These are phyloP conservation scores for Earliella scabrosa DNA, from an alignment of 1,284 basidiomycete species.

Conservation along the genomic window DNA sequence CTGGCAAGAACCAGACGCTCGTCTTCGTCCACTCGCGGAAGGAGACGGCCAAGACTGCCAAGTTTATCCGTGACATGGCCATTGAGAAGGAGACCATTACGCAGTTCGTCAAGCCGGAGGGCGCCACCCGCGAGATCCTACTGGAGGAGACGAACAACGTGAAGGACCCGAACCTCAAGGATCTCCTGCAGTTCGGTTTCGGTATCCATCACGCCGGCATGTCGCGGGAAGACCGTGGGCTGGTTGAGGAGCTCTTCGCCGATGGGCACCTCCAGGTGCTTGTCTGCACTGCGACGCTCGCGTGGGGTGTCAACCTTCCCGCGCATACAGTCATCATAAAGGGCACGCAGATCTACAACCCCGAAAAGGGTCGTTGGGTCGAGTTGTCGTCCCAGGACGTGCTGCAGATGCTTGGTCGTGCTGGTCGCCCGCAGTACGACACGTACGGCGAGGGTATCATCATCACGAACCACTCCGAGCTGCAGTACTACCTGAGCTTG, in stretches of 20 bases:
- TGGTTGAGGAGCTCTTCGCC: slow-evolving; percentile 95
- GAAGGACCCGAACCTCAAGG: slow-evolving; percentile 85
- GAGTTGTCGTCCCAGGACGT: slow-evolving; percentile 97
- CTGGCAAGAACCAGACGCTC: slow-evolving; percentile 88
- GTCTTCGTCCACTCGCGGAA: slow-evolving; percentile 99
- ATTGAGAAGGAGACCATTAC: slow-evolving; percentile 97
- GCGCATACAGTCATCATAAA: slow-evolving; percentile 99
- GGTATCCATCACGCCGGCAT: slow-evolving; percentile 99
- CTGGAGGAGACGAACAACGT: slow-evolving; percentile 85
- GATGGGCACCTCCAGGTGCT: slow-evolving; percentile 94
- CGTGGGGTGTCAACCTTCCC: slow-evolving; percentile 99
- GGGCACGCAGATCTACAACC: slow-evolving; percentile 99
- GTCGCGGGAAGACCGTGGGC: slow-evolving; percentile 90
- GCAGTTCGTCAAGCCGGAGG: slow-evolving; percentile 92
- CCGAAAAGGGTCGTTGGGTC: slow-evolving; percentile 97
- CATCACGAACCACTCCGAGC: slow-evolving; percentile 96
- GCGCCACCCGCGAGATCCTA: slow-evolving; percentile 87
- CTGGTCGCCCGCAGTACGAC: slow-evolving; percentile 97
- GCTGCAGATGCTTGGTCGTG: slow-evolving; percentile 98
- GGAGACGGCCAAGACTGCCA: slow-evolving; percentile 97
- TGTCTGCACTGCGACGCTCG: slow-evolving; percentile 96
- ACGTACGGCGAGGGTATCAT: slow-evolving; percentile 98
- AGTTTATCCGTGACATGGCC: slow-evolving; percentile 93
- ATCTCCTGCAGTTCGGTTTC: slow-evolving; percentile 95
- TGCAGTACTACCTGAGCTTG: slow-evolving; percentile 95